A percentile compares a stretch with the other conserved stretches of the same genome.
phyloP scores from a whole-genome alignment of 305 asterid species.

The Fraxinus paxiana region DNA sequence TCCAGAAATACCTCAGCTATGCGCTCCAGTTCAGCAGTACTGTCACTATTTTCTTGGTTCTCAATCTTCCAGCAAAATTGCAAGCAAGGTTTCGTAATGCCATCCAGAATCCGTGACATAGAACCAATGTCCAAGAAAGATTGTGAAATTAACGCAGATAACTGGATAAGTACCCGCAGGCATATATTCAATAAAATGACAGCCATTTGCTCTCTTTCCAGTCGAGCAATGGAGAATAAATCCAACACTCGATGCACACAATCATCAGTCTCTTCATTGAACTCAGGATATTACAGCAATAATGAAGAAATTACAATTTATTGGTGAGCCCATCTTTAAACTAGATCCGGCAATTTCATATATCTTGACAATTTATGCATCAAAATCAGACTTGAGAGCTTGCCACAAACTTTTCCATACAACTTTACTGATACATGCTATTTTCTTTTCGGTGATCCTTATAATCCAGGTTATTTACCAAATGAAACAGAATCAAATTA shows the following conservation, averaged over 20 bases:
- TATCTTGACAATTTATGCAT: background rate
- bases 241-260: background rate
- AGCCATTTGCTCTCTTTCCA: constrained; percentile 3
- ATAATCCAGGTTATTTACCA: background rate
- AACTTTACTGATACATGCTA: background rate
- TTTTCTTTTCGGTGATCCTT: background rate
- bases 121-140: constrained; percentile 97
- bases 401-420: background rate
- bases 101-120: constrained; percentile 89
- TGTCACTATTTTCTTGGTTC: constrained; percentile 59
- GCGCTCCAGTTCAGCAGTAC: constrained; percentile 63
- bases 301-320: background rate
- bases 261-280: background rate
- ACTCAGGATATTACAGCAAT: background rate
- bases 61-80: constrained; percentile 97
- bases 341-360: background rate
- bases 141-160: constrained; percentile 90
- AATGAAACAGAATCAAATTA: background rate
- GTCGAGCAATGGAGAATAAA: constrained; percentile 14
- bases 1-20: constrained; percentile 67
- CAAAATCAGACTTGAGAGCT: constrained; percentile 8
- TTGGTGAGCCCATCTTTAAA: background rate
- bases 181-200: constrained; percentile 18
- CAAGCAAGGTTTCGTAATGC: constrained; percentile 85
- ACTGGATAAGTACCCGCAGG: constrained; percentile 76